Base-by-base conservation (phyloP, 805 yeast genomes). In the Yamadazyma scolyti region DNA sequence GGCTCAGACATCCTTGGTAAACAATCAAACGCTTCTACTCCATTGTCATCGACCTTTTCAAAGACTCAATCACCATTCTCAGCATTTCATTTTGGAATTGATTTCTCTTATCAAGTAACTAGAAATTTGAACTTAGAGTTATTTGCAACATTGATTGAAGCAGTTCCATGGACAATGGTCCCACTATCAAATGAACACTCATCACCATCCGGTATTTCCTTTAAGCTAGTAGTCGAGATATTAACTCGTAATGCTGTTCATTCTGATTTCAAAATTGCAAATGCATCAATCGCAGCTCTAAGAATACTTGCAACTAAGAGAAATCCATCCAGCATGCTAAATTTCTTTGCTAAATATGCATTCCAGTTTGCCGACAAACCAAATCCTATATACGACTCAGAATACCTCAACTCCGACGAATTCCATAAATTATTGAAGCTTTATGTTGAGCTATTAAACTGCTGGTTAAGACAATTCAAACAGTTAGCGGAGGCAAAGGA, bases 281-380 rank as follows among this genome's bases (percentile, higher is more conserved):
- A 62, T 11, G 81, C 88, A 19, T 74, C 93, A 1, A 63, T 77
- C 8, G 65, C 62, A 26, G 75, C 95, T 1, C 57, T 89, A 30
- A 79, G 75, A 37, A 66, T 71, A 15, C 53, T 90, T 15, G 87
- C 94, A 1, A 63, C 79, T 1, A 75, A 75, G 28, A 77, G 71
- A 37, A 82, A 82, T 40, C 82, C 95, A 0, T 75, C 80, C 27
- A 70, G 75, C 2, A 62, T 89, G 23, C 72, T 88, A 24, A 80
- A 85, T 1, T 72, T 77, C 15, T 87, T 80, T 62, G 85, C 95
- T 1, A 79, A 83, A 43, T 75, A 76, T 36, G 85, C 95, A 1
- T 86, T 89, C 55, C 79, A 78, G 43, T 75, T 84, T 38, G 85
- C 79, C 40, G 96, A 87, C 37, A 77, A 77, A 40, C 79, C 85